Percentiles rank a stretch among this genome's conserved stretches.
These are phyloP conservation scores for Vitis rupestris DNA, from an alignment of 164 flowering plant species.

Conservation along the genomic window DNA sequence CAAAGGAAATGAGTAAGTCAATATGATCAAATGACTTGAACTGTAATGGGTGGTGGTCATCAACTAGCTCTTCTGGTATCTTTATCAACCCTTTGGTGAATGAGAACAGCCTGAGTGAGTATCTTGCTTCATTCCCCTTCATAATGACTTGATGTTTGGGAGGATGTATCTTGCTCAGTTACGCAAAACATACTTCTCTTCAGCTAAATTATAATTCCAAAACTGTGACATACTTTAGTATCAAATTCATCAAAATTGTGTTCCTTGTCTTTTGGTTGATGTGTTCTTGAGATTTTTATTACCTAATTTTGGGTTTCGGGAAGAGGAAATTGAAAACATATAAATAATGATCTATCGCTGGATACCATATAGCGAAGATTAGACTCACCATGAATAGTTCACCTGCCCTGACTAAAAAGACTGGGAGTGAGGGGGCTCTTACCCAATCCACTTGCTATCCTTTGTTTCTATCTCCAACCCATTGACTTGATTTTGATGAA, in stretches of 20 bases:
- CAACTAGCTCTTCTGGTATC: slow-evolving; percentile 36
- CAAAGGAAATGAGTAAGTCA: slow-evolving; percentile 17
- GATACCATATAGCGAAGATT: not conserved
- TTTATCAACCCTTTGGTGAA: slow-evolving; percentile 20
- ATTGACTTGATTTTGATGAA: slow-evolving; percentile 19
- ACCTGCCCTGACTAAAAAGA: slow-evolving; percentile 27
- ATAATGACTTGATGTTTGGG: slow-evolving; percentile 34
- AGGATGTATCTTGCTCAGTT: slow-evolving; percentile 26
- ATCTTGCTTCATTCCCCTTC: slow-evolving; percentile 22
- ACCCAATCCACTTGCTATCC: slow-evolving; percentile 31
- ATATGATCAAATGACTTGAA: slow-evolving; percentile 33
- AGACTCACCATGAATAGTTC: slow-evolving; percentile 30
- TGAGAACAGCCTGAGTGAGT: slow-evolving; percentile 33
- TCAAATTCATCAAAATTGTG: not conserved
- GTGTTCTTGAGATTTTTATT: no score
- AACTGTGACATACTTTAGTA: no score
- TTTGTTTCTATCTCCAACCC: slow-evolving; percentile 18
- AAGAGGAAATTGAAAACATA: not conserved
- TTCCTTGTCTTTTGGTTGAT: no score
- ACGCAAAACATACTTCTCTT: slow-evolving; percentile 4
- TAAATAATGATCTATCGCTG: not conserved
- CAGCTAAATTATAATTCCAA: no score
- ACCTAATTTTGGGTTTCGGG: no score
- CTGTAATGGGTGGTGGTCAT: slow-evolving; percentile 29
- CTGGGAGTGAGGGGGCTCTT: no score